Percentiles rank a stretch among this genome's conserved stretches.
Conservation (phyloP, 202 grass and related monocot species). For the Schoenoplectus tabernaemontani region DNA sequence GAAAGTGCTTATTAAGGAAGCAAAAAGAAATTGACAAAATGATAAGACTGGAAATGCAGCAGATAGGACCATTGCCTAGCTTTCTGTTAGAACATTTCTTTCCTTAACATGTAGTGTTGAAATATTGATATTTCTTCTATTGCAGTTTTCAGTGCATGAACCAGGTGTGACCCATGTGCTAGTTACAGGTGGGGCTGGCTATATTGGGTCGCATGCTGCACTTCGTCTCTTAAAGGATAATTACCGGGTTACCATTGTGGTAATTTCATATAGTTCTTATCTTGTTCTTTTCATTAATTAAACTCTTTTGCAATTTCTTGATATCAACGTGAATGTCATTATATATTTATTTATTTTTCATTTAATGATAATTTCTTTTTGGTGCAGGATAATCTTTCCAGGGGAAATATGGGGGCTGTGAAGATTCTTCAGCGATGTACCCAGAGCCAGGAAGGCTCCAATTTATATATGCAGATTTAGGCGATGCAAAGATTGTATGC, state of each 20-base stretch:
- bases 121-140: slow-evolving; percentile 3
- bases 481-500: slow-evolving; percentile 82
- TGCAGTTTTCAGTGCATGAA: slow-evolving; percentile 94
- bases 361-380: slow-evolving; percentile 17
- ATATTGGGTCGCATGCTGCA: slow-evolving; percentile 92
- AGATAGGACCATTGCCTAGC: neutral
- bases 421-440: slow-evolving; percentile 76
- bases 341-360: slow-evolving; percentile 15
- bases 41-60: neutral
- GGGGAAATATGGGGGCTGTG: slow-evolving; percentile 89
- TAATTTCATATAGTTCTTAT: slow-evolving; percentile 40
- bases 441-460: slow-evolving; percentile 81
- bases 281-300: neutral
- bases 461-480: slow-evolving; percentile 93
- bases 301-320: neutral
- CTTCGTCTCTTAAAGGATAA: slow-evolving; percentile 83
- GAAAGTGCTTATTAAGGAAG: neutral
- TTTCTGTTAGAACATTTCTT: neutral
- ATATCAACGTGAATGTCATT: neutral
- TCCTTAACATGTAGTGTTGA: slow-evolving; percentile 21
- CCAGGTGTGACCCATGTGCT: slow-evolving; percentile 83
- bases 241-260: slow-evolving; percentile 97
- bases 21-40: neutral
- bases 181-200: slow-evolving; percentile 93
- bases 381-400: slow-evolving; percentile 92